phyloP scores from a whole-genome alignment of 352 stramenopile genomes.

The Blastocystis sp. region DNA sequence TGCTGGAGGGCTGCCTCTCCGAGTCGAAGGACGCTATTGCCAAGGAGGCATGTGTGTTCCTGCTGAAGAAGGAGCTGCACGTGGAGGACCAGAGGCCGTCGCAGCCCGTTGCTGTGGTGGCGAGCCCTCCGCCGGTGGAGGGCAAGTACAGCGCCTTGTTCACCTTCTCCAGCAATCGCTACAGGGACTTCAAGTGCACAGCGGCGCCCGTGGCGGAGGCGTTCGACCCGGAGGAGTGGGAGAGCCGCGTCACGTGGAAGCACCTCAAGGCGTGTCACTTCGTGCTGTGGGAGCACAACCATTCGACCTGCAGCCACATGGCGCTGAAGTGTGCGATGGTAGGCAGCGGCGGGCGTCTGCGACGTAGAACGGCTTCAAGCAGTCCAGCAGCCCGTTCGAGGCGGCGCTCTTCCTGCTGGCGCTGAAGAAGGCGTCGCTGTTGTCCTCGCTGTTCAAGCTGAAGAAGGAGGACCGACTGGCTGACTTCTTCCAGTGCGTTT shows the following conservation, averaged over 20 bases:
- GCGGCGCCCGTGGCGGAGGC: not conserved
- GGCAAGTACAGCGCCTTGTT: slow-evolving; percentile 36
- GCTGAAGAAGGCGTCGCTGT: slow-evolving; percentile 6
- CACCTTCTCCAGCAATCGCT: slow-evolving; percentile 61
- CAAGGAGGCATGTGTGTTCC: slow-evolving; percentile 1
- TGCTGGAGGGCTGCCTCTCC: slow-evolving; percentile 29
- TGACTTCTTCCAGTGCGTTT: slow-evolving; percentile 18
- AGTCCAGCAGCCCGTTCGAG: slow-evolving; percentile 15
- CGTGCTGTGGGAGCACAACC: slow-evolving; percentile 20
- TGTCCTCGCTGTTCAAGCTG: slow-evolving; percentile 54
- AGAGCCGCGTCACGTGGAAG: slow-evolving; percentile 23
- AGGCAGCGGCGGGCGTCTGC: not conserved
- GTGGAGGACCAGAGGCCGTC: not conserved
- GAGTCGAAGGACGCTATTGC: slow-evolving; percentile 50
- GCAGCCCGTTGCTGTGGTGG: not conserved
- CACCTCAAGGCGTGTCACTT: slow-evolving; percentile 14
- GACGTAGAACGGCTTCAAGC: slow-evolving; percentile 56
- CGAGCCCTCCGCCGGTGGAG: not conserved
- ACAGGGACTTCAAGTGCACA: not conserved
- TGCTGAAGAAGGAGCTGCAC: not conserved
- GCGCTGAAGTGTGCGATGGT: slow-evolving; percentile 30
- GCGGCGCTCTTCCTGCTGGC: slow-evolving; percentile 31
- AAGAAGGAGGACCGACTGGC: slow-evolving; percentile 6
- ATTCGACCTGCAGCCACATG: not conserved
- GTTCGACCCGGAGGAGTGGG: not conserved